Evolutionary conservation across 371 early-diverging fungal genomes (phyloP).

Genomic region (Rhizomucor miehei): DNA sequence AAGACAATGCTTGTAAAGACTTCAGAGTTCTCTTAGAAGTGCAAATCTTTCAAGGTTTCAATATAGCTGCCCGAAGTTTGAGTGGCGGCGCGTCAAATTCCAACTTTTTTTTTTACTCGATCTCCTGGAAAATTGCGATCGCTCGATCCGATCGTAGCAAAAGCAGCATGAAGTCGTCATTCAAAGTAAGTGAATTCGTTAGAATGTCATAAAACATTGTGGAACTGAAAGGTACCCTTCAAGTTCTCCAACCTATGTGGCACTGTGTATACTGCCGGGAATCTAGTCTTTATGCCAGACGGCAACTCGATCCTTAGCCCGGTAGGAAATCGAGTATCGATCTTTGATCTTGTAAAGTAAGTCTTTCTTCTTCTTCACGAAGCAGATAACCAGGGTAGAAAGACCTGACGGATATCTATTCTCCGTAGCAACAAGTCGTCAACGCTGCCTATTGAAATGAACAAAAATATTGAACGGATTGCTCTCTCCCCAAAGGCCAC

Average conservation of each 20-base stretch:
- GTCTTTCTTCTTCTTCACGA: conserved; percentile 9
- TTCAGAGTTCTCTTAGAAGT: too few species aligned
- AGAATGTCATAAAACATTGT: not conserved
- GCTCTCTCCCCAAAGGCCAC: conserved; percentile 90
- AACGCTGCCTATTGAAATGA: conserved; percentile 92
- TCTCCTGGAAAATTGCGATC: too few species aligned
- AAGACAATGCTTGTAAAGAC: too few species aligned
- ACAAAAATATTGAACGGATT: conserved; percentile 83
- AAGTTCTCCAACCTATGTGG: conserved; percentile 94
- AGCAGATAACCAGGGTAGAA: not conserved
- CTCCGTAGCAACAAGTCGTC: conserved; percentile 77
- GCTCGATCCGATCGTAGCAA: too few species aligned
- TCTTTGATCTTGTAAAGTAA: conserved; percentile 94
- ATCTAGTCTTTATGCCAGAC: conserved; percentile 93
- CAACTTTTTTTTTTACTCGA: too few species aligned
- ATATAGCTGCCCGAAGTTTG: too few species aligned
- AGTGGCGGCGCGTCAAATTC: too few species aligned
- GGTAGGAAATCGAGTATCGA: conserved; percentile 94
- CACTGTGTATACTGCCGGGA: conserved; percentile 94
- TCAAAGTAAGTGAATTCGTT: conserved; percentile 7
- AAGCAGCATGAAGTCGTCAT: conserved; percentile 9
- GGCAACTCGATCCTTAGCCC: conserved; percentile 92
- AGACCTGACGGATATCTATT: not conserved
- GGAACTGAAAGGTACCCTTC: not conserved
- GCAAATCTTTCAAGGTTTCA: too few species aligned